phyloP scores from a whole-genome alignment of 805 yeast genomes.

The Kodamaea leandrae region DNA sequence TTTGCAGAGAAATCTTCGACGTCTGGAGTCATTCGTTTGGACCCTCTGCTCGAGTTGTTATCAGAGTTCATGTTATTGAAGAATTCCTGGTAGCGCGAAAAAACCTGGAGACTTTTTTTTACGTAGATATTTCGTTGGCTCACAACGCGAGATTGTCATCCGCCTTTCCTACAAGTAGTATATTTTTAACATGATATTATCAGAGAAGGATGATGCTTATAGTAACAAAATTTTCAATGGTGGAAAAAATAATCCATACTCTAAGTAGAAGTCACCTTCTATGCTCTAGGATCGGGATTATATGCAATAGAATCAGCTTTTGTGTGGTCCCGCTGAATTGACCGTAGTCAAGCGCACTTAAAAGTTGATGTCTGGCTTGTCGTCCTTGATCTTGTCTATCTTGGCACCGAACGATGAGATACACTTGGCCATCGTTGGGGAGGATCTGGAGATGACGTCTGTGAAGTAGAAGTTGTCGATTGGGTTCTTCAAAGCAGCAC shows the following conservation, averaged over 20 bases:
- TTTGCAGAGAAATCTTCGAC: constrained; percentile 39
- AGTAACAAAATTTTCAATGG: constrained; percentile 3
- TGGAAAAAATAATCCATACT: constrained; percentile 2
- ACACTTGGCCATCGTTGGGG: constrained; percentile 89
- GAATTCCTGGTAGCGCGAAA: too few relatives aligned
- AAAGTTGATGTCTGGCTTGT: constrained; percentile 39
- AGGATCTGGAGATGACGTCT: constrained; percentile 80
- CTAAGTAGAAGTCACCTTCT: background rate
- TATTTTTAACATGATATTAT: constrained; percentile 2
- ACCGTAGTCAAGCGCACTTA: constrained; percentile 12
- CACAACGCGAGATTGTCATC: too few relatives aligned
- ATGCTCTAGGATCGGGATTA: constrained; percentile 1
- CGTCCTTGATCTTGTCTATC: constrained; percentile 57
- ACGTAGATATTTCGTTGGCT: too few relatives aligned
- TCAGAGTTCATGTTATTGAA: too few relatives aligned
- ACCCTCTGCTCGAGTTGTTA: too few relatives aligned
- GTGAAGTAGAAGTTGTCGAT: constrained; percentile 85
- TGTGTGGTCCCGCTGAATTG: constrained; percentile 2
- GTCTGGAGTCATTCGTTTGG: too few relatives aligned
- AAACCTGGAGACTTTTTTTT: too few relatives aligned
- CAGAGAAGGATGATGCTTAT: constrained; percentile 1
- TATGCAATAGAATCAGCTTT: constrained; percentile 5
- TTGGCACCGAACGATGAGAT: constrained; percentile 68
- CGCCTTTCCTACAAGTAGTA: background rate
- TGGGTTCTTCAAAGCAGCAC: constrained; percentile 60